Evolutionary conservation across 2,329 filamentous ascomycete species (phyloP), one percentile per base, ranked within the genome.

Genomic region (Aspergillus neoniger): DNA sequence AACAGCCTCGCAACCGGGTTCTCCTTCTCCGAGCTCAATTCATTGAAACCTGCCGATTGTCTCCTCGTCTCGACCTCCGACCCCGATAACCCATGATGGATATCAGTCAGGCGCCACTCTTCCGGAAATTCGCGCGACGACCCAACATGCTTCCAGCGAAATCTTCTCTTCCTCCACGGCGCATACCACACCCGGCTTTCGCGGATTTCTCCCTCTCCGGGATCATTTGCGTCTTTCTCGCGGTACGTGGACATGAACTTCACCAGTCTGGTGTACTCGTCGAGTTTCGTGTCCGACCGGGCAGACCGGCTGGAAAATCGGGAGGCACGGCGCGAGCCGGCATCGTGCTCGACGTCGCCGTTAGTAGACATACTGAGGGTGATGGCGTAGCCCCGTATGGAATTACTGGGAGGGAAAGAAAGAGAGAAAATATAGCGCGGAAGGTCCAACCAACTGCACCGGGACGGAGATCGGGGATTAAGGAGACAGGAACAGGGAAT

Each of bases 241-340:
- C 54, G 54, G 54, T 49, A 56, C 6, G 54, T 44, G 6, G 54
- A 56, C 19, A 49, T 32, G 54, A 56, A 56, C 9, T 36, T 9
- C 8, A 44, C 19, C 15, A 44, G 41, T 2, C 41, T 19, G 17
- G 41, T 44, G 19, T 44, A 44, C 19, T 44, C 41, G 19, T 44
- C 41, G 3, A 44, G 8, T 21, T 48, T 36, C n/a, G 30, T 6
- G 28, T 30, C 14, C 25, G 47, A 44, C 14, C 28, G 28, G 25
- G 14, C 17, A 25, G 54, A 48, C 21, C 54, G 54, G 41, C 19
- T 19, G 39, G 39, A 43, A 9, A 43, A 6, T 5, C n/a, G 39
- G n/a, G 39, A 43, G 41, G 41, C 17, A 10, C 41, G 41, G 19
- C 41, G 41, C 17, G 39, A 44, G 19, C 15, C 4, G 41, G 17